phyloP scores from a whole-genome alignment of 352 stramenopile genomes.

The Pythium aristosporum region DNA sequence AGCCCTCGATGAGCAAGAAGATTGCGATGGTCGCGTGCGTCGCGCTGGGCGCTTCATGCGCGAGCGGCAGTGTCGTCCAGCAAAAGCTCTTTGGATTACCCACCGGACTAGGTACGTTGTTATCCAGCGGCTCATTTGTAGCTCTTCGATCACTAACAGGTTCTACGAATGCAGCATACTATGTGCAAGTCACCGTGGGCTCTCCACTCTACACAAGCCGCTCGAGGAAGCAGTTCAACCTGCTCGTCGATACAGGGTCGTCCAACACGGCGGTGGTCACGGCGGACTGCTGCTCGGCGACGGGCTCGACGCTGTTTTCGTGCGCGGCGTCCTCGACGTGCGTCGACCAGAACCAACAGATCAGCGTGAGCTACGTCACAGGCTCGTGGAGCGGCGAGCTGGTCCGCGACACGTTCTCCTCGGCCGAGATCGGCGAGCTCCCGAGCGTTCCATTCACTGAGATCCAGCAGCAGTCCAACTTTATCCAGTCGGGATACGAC shows the following conservation, averaged over 20 bases:
- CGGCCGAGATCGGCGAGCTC: slow-evolving; percentile 42
- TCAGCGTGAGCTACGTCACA: slow-evolving; percentile 77
- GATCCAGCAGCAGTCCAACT: slow-evolving; percentile 59
- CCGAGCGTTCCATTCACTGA: slow-evolving; percentile 53
- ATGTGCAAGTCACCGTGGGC: slow-evolving; percentile 28
- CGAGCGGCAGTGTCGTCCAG: slow-evolving; percentile 39
- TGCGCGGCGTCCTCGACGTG: slow-evolving; percentile 69
- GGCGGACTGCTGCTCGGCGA: slow-evolving; percentile 65
- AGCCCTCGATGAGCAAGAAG: neutral
- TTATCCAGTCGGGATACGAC: slow-evolving; percentile 72
- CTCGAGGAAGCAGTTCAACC: slow-evolving; percentile 45
- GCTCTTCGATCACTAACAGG: neutral
- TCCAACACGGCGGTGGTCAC: slow-evolving; percentile 81
- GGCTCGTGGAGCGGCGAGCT: slow-evolving; percentile 67
- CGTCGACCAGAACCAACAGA: slow-evolving; percentile 28
- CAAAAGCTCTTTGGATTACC: slow-evolving; percentile 73
- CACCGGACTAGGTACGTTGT: slow-evolving; percentile 48
- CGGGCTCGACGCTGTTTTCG: slow-evolving; percentile 63
- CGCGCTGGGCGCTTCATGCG: neutral
- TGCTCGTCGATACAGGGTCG: slow-evolving; percentile 79
- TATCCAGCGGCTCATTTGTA: neutral
- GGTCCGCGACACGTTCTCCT: slow-evolving; percentile 72
- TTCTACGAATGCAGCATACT: slow-evolving; percentile 22
- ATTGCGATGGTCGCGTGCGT: neutral
- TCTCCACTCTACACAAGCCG: slow-evolving; percentile 17